Base-by-base conservation (phyloP, 495 filamentous ascomycete species). In the Penicillium odoratum region DNA sequence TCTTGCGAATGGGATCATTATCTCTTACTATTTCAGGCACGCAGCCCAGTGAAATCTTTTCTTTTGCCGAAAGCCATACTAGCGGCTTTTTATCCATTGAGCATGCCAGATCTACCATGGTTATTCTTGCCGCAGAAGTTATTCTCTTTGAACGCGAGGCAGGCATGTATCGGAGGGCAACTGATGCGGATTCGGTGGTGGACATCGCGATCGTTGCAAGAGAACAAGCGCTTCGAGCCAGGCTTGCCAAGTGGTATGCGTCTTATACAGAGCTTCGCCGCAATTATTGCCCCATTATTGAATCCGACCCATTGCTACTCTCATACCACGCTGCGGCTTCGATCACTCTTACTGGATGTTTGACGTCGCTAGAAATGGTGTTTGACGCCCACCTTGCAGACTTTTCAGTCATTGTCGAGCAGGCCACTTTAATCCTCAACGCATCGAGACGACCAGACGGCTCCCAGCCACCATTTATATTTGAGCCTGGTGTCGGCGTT, bases 401-500 rank as follows among this genome's bases (percentile, higher is more conserved):
- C 8, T 72, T 74, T 34, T 47, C 48, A 28, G 57, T 31, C 2
- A 69, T 74, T 10, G 64, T 74, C n/a, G 58, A 71, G 28, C 60
- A 74, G 43, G 60, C 64, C 9, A 47, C 48, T 11, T 51, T 68
- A 25, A 54, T 61, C 7, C 48, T 67, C 0, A 33, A 61, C 8
- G 56, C 55, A 7, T 60, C 59, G 2, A 45, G 46, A 15, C 50
- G 56, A n/a, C 18, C 55, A 38, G 65, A 69, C 34, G 64, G 68
- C 2, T 62, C 57, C 8, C 64, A 69, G 26, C 63, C 68, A 18
- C 66, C 65, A 5, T 72, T 68, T 38, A 72, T 68, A 9, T 73
- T 72, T 31, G 71, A 74, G 16, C 40, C 67, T 13, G 64, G 61
- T 8, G 51, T 72, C 9, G 64, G 61, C 4, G 30, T 65, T 7